Evolutionary conservation across 495 filamentous ascomycete species (phyloP).

Genomic region (Annulohypoxylon nitens): DNA sequence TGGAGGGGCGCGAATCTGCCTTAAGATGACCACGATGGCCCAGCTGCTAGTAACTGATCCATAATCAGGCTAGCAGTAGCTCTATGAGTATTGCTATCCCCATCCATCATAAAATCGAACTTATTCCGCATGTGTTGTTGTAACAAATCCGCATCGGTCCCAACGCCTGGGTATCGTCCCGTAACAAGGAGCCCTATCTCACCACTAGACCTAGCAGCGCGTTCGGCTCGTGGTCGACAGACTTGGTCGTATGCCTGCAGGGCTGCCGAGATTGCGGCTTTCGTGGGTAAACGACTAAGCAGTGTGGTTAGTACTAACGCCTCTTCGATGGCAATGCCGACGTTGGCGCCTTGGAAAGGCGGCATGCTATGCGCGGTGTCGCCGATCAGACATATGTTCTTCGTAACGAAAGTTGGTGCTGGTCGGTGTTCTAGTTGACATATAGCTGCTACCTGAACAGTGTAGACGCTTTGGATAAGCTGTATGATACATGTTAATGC

Average conservation of each 20-base stretch:
- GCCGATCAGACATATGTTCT: slow-evolving; percentile 44
- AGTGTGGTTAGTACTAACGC: slow-evolving; percentile 45
- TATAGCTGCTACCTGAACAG: slow-evolving; percentile 48
- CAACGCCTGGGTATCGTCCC: slow-evolving; percentile 37
- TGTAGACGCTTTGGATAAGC: slow-evolving; percentile 49
- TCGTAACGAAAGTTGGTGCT: slow-evolving; percentile 46
- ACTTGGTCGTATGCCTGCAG: slow-evolving; percentile 47
- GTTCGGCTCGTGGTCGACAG: slow-evolving; percentile 48
- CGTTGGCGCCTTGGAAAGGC: slow-evolving; percentile 38
- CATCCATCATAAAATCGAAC: slow-evolving; percentile 38
- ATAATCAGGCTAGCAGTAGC: slow-evolving; percentile 40
- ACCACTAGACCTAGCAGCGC: slow-evolving; percentile 24
- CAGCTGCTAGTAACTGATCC: slow-evolving; percentile 37
- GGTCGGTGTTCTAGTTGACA: slow-evolving; percentile 42
- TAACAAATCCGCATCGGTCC: slow-evolving; percentile 42
- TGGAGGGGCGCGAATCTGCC: not conserved
- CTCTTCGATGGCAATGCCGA: slow-evolving; percentile 43
- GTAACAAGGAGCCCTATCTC: slow-evolving; percentile 41
- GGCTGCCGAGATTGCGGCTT: slow-evolving; percentile 44
- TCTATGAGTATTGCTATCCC: slow-evolving; percentile 26
- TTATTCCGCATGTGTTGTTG: slow-evolving; percentile 38
- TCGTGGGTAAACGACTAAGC: slow-evolving; percentile 39
- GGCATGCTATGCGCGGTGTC: slow-evolving; percentile 49
- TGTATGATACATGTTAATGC: slow-evolving; percentile 4
- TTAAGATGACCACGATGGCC: slow-evolving; percentile 3